A percentile compares a stretch with the other conserved stretches of the same genome.
These are phyloP conservation scores for Cyclotella baltica DNA, from an alignment of 108 stramenopile species.

Conservation along the genomic window DNA sequence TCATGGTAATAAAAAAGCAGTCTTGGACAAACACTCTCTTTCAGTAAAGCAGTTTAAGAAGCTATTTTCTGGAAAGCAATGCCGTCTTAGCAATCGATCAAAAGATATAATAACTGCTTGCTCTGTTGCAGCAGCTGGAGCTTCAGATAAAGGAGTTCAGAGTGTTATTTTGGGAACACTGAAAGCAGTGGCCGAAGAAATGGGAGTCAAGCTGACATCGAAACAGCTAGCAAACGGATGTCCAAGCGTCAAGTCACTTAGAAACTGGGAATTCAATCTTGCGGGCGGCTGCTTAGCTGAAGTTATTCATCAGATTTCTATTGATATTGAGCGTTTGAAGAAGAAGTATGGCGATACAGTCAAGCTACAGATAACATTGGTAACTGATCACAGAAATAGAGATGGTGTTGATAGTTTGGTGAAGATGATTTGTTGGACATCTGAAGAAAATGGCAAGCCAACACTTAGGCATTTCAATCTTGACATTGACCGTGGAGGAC, in stretches of 20 bases:
- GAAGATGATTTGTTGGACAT: neutral
- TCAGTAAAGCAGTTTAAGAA: neutral
- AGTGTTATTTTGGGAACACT: neutral
- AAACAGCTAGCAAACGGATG: neutral
- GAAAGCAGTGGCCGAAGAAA: constrained; percentile 4
- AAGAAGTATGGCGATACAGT: neutral
- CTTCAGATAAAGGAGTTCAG: constrained; percentile 8
- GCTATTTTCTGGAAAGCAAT: neutral
- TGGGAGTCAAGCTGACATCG: neutral
- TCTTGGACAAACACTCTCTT: neutral
- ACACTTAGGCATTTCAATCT: neutral
- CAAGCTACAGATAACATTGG: neutral
- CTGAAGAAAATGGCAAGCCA: neutral
- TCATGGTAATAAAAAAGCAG: neutral
- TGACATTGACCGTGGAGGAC: constrained; percentile 14
- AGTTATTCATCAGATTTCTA: neutral
- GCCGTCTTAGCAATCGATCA: neutral
- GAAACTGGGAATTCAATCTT: constrained; percentile 2
- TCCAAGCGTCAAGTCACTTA: neutral
- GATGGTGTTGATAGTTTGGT: neutral
- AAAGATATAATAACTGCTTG: neutral
- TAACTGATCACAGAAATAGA: neutral
- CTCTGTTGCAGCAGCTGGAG: neutral
- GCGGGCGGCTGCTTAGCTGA: neutral
- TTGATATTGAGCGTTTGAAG: neutral